Conservation (phyloP, 768 basidiomycete species). For the Lyophyllum atratum region DNA sequence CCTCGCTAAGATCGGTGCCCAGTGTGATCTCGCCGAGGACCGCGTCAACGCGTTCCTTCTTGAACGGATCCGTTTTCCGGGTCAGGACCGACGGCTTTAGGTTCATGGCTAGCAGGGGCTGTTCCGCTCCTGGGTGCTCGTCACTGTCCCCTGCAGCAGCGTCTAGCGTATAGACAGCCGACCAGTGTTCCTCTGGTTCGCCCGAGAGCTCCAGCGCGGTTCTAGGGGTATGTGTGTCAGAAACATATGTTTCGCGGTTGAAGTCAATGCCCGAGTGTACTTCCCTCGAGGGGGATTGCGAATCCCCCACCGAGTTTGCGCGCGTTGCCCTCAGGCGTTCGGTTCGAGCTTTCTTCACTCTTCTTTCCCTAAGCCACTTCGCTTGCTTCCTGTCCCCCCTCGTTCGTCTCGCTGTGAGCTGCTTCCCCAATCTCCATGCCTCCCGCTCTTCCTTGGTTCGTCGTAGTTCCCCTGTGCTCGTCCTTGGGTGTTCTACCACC, state of each 20-base stretch:
- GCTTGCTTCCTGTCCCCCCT: neutral
- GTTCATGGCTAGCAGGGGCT: neutral
- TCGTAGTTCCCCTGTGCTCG: neutral
- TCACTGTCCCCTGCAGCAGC: neutral
- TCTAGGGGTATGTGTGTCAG: neutral
- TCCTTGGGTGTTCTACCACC: neutral
- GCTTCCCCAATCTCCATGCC: neutral
- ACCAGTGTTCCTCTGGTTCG: neutral
- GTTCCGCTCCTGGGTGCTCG: neutral
- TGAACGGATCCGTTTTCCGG: constrained; percentile 26
- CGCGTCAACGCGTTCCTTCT: constrained; percentile 18
- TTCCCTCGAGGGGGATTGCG: constrained; percentile 8
- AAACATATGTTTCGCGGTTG: neutral
- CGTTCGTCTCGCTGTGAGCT: neutral
- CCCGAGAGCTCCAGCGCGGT: neutral
- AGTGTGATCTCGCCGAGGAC: constrained; percentile 23
- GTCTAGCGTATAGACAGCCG: constrained; percentile 7
- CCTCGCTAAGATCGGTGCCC: constrained; percentile 29
- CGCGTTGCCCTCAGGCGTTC: neutral
- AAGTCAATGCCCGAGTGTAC: neutral
- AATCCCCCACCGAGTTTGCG: constrained; percentile 14
- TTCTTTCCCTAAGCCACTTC: neutral
- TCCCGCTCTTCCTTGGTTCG: neutral
- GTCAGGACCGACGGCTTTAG: constrained; percentile 18
- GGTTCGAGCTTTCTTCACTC: neutral